Conservation (phyloP, 208 protist genomes). For the Trypanosoma avium region DNA sequence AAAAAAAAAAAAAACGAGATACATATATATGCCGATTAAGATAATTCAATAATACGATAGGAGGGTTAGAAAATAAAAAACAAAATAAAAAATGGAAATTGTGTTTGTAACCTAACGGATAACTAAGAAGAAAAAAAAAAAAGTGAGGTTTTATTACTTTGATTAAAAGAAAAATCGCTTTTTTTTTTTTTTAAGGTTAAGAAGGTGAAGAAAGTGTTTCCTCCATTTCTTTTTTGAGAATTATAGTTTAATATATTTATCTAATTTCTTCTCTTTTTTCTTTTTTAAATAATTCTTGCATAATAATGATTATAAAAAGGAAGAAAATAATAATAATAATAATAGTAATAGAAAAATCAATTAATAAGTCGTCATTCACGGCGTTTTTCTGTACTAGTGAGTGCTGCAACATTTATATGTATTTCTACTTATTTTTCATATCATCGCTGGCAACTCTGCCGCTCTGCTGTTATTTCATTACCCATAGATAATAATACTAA, state of each 20-base stretch:
- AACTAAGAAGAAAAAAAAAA: too few species aligned
- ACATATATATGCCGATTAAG: too few species aligned
- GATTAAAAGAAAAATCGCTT: too few species aligned
- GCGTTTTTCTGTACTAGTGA: slow-evolving; percentile 39
- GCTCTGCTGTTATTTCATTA: slow-evolving; percentile 19
- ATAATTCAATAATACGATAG: too few species aligned
- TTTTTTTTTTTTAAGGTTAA: too few species aligned
- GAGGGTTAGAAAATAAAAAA: too few species aligned
- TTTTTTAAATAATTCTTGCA: not conserved
- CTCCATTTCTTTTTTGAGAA: too few species aligned
- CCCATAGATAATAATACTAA: not conserved
- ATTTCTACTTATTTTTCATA: slow-evolving; percentile 19
- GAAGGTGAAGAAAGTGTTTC: too few species aligned
- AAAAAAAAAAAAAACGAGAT: not conserved
- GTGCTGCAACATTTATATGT: slow-evolving; percentile 11
- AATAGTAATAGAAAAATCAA: not conserved
- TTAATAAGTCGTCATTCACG: slow-evolving; percentile 45
- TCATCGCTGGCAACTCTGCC: slow-evolving; percentile 59
- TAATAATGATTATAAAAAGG: not conserved
- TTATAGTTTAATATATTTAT: not conserved
- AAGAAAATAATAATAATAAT: too few species aligned
- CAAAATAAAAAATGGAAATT: too few species aligned
- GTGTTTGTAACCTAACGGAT: too few species aligned
- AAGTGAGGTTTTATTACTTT: too few species aligned
- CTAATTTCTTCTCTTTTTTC: not conserved